Base-by-base conservation (phyloP, 345 rosid species). In the Salix koriyanagi region DNA sequence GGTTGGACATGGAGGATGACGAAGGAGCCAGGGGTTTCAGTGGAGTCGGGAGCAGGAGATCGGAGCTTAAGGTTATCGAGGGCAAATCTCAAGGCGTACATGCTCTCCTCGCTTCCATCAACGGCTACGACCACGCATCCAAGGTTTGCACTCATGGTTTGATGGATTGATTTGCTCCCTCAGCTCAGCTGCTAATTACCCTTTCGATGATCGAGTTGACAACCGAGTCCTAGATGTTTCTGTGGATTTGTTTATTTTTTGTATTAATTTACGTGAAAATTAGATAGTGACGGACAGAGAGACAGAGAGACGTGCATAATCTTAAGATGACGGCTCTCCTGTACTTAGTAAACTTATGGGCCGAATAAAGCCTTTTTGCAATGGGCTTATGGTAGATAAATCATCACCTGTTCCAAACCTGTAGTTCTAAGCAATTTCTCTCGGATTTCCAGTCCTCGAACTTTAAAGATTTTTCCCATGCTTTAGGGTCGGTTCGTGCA, bases 81-180 rank as follows among this genome's bases (percentile, higher is more conserved):
- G 69, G 91, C 93, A 97, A 96, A 95, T 65, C 76, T 84, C 72
- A 93, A 81, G 82, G 98, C 92, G 82, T 84, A 81, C 96, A 96
- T 91, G 87, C 99, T 93, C 84, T 90, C 90, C 74, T 96, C 93
- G 86, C 89, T 91, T 81, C 98, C 94, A 82, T 93, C 97, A 5
- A 93, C 97, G 65, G 96, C 88, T 46, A 93, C 87, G 68, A 91
- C 81, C 80, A 93, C 97, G 81, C 88, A 83, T 37, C 84, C 86
- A 68, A 93, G 79, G 67, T 91, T 86, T 13, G 91, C 86, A 26
- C 91, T 13, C 77, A 90, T 88, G 79, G 36, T 71, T 73, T 26
- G 37, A 10, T 64, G 46, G 46, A 42, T 42, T 11, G 44, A 42
- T 41, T 42, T 42, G 11, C 14, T 42, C 14, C 11, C 14, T 42